Evolutionary conservation across 2,329 filamentous ascomycete genomes (phyloP).

Genomic region (Alternaria conjuncta): DNA sequence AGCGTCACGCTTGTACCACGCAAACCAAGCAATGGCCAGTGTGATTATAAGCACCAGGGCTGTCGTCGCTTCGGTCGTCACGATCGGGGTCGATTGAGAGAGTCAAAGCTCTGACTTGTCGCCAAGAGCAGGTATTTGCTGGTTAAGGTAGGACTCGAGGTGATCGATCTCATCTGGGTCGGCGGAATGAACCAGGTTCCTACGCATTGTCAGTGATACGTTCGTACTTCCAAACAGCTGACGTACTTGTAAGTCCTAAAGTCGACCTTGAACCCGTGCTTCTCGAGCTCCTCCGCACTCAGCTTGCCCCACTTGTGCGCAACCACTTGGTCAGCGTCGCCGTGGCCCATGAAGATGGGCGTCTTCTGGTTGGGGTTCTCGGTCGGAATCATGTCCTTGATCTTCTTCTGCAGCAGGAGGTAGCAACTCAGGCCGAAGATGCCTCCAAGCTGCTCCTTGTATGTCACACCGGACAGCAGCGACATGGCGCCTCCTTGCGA

Average conservation of each 20-base stretch:
- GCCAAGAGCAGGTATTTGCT: slow-evolving; percentile 58
- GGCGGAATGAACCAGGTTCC: slow-evolving; percentile 76
- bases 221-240: too few relatives aligned
- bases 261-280: slow-evolving; percentile 73
- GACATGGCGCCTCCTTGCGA: slow-evolving; percentile 88
- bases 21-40: slow-evolving; percentile 34
- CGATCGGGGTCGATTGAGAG: neutral
- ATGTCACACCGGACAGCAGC: slow-evolving; percentile 79
- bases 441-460: slow-evolving; percentile 77
- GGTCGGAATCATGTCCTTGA: slow-evolving; percentile 56
- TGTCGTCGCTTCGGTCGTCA: slow-evolving; percentile 23
- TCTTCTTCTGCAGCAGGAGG: slow-evolving; percentile 71
- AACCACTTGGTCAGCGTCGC: slow-evolving; percentile 77
- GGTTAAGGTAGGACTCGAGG: slow-evolving; percentile 69
- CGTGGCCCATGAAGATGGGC: slow-evolving; percentile 88
- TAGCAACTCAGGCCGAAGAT: slow-evolving; percentile 87
- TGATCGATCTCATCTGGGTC: slow-evolving; percentile 81
- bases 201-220: slow-evolving; percentile 46
- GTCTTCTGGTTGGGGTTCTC: slow-evolving; percentile 72
- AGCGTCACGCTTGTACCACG: slow-evolving; percentile 28
- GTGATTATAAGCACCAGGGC: slow-evolving; percentile 32
- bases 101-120: slow-evolving; percentile 47
- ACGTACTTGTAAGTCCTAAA: slow-evolving; percentile 77
- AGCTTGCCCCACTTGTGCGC: slow-evolving; percentile 70
- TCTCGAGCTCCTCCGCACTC: slow-evolving; percentile 71